Percentiles rank a stretch among this genome's conserved stretches.
phyloP scores from a whole-genome alignment of 495 filamentous ascomycete species.

The Penicillium manginii region DNA sequence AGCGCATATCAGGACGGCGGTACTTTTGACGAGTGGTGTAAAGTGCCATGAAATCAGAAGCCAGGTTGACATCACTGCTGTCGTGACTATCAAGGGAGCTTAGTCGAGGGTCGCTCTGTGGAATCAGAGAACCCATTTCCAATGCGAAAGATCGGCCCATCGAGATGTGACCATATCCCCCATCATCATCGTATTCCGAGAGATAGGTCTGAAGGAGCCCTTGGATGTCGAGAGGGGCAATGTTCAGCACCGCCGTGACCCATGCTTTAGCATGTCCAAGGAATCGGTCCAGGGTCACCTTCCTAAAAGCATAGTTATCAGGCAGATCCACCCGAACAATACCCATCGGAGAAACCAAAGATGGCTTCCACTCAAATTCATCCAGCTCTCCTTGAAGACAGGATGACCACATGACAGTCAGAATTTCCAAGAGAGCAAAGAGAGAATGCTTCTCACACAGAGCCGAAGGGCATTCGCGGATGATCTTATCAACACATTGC shows the following conservation, averaged over 20 bases:
- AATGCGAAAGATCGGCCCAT: constrained; percentile 94
- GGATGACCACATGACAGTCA: constrained; percentile 92
- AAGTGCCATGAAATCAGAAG: constrained; percentile 93
- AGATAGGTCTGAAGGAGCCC: constrained; percentile 93
- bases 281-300: constrained; percentile 75
- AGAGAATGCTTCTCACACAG: constrained; percentile 87
- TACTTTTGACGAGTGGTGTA: constrained; percentile 98
- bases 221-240: constrained; percentile 93
- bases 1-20: constrained; percentile 70
- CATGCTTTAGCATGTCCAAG: constrained; percentile 76
- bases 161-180: constrained; percentile 83
- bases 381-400: constrained; percentile 94
- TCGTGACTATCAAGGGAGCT: constrained; percentile 73
- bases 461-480: constrained; percentile 81
- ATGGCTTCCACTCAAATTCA: constrained; percentile 83
- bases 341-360: constrained; percentile 72
- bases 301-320: constrained; percentile 81
- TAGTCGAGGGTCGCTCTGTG: constrained; percentile 84
- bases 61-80: constrained; percentile 77
- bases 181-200: constrained; percentile 88
- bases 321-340: constrained; percentile 85
- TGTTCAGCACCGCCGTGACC: constrained; percentile 77
- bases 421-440: constrained; percentile 87
- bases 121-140: constrained; percentile 88
- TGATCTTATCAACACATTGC: constrained; percentile 80